Conservation (phyloP, 345 rosid genomes). For the Syzygium jambos region DNA sequence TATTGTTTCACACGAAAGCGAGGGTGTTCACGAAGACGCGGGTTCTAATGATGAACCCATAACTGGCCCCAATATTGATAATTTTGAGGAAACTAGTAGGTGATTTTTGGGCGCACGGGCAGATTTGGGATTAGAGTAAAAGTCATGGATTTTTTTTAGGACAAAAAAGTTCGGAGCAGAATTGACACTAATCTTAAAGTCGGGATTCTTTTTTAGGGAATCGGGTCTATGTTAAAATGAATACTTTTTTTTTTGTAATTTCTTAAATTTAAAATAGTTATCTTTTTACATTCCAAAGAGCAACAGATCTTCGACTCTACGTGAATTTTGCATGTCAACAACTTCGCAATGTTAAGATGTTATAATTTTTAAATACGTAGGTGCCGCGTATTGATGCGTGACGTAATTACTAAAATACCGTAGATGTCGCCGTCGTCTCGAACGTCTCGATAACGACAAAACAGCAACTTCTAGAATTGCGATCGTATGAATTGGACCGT, state of each 20-base stretch:
- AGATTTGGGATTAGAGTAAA: not conserved
- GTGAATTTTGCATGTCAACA: not conserved
- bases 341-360: not conserved
- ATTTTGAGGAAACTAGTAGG: fast-evolving
- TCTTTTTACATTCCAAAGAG: not conserved
- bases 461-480: not conserved
- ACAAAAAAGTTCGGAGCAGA: fast-evolving
- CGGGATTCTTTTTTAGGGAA: not conserved
- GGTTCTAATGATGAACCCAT: fast-evolving
- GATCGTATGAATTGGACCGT: not conserved
- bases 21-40: not conserved
- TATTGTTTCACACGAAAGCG: not conserved
- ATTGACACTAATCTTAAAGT: not conserved
- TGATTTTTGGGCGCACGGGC: fast-evolving
- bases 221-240: not conserved
- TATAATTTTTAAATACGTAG: not conserved
- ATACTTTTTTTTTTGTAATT: not conserved
- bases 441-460: not conserved
- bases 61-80: fast-evolving
- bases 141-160: fast-evolving
- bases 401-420: not conserved
- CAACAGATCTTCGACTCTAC: not conserved
- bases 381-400: not conserved
- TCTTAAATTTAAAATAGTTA: not conserved
- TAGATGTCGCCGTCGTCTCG: not conserved